Conservation (phyloP, 768 basidiomycete genomes). For the Trametes cubensis region DNA sequence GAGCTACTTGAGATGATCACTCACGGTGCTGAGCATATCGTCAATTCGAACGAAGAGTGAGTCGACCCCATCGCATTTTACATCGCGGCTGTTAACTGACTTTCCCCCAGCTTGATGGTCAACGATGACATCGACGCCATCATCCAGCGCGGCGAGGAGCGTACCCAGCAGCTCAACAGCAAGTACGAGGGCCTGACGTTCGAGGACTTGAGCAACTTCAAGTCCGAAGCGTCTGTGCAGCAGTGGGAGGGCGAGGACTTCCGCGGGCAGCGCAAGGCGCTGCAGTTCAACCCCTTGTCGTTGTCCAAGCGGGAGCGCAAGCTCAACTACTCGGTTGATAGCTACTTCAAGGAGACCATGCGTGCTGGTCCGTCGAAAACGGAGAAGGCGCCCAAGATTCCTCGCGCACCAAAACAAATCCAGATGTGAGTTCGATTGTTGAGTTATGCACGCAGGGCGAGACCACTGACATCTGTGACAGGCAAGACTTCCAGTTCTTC, state of each 20-base stretch:
- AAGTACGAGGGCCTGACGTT: conserved; percentile 93
- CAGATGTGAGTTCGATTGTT: conserved; percentile 56
- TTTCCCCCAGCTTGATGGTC: conserved; percentile 57
- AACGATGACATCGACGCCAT: conserved; percentile 94
- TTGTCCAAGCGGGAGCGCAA: conserved; percentile 94
- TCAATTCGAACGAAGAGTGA: conserved; percentile 76
- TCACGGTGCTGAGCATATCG: conserved; percentile 96
- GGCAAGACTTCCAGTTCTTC: conserved; percentile 98
- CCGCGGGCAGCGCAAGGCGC: conserved; percentile 62
- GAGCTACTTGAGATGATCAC: conserved; percentile 98
- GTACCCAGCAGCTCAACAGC: conserved; percentile 83
- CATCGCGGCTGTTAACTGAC: too few species aligned
- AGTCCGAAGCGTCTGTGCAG: conserved; percentile 87
- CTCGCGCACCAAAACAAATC: conserved; percentile 87
- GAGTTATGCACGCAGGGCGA: background rate
- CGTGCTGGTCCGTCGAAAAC: conserved; percentile 76
- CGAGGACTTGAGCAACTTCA: conserved; percentile 97
- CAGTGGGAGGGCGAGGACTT: conserved; percentile 98
- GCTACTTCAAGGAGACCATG: conserved; percentile 92
- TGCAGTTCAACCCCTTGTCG: conserved; percentile 79
- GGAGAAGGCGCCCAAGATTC: conserved; percentile 81
- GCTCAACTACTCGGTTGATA: conserved; percentile 91
- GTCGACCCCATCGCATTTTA: conserved; percentile 29
- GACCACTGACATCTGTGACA: conserved; percentile 33
- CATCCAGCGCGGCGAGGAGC: conserved; percentile 87